Conservation (phyloP, 129 eudicot species). For the Flaveria linearis region DNA sequence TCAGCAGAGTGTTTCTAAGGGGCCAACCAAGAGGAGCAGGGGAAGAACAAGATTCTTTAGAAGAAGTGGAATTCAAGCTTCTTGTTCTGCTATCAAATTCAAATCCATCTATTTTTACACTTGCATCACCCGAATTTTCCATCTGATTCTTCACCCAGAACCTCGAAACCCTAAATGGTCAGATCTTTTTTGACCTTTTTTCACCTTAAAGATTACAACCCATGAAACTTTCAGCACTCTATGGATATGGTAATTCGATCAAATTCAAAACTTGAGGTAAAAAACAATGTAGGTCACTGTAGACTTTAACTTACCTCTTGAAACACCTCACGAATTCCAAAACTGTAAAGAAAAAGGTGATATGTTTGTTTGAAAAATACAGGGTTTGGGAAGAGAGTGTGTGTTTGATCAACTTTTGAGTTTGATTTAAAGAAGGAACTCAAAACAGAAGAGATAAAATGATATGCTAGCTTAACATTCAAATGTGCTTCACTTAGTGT, state of each 20-base stretch:
- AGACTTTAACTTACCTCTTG: neutral
- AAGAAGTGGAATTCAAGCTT: slow-evolving; percentile 38
- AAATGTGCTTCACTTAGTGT: too few relatives aligned
- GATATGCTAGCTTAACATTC: too few relatives aligned
- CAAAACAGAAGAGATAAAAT: neutral
- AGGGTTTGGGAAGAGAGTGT: slow-evolving; percentile 16
- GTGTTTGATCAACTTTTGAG: slow-evolving; percentile 15
- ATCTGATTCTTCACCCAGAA: slow-evolving; percentile 30
- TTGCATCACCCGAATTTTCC: slow-evolving; percentile 41
- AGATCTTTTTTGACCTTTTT: slow-evolving; percentile 28
- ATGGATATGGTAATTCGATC: slow-evolving; percentile 18
- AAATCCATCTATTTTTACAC: slow-evolving; percentile 40
- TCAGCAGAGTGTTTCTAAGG: slow-evolving; percentile 52
- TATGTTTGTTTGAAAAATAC: slow-evolving; percentile 22
- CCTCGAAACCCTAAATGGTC: slow-evolving; percentile 27
- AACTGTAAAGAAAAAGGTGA: slow-evolving; percentile 27
- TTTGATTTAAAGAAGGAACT: slow-evolving; percentile 37
- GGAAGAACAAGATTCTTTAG: slow-evolving; percentile 43
- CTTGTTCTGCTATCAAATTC: slow-evolving; percentile 42
- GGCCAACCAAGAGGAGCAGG: slow-evolving; percentile 79
- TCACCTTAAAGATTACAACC: slow-evolving; percentile 27
- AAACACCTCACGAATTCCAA: slow-evolving; percentile 22
- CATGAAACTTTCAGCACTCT: slow-evolving; percentile 19
- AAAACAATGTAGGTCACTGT: neutral
- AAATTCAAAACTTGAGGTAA: slow-evolving; percentile 3